phyloP scores from a whole-genome alignment of 2,329 filamentous ascomycete genomes.

The Aspergillus pseudoterreus region DNA sequence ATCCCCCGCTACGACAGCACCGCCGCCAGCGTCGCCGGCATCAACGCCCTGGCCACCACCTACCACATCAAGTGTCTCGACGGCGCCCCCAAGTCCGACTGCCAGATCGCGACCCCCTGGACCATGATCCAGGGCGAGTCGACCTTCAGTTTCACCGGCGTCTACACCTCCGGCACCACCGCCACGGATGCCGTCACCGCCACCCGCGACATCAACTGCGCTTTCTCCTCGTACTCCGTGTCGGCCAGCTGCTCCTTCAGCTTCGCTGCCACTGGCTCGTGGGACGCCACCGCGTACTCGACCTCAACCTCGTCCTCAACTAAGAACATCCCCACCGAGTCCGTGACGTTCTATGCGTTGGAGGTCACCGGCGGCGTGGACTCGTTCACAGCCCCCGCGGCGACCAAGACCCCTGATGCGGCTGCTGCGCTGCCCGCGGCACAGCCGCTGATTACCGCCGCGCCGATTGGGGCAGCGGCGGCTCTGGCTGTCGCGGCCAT shows the following conservation, averaged over 20 bases:
- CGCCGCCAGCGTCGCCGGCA: conserved; percentile 19
- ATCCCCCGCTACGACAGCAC: conserved; percentile 12
- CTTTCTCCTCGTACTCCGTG: conserved; percentile 11
- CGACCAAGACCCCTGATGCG: conserved; percentile 17
- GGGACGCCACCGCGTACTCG: background rate
- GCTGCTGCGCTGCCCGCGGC: conserved; percentile 9
- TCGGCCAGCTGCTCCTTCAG: conserved; percentile 20
- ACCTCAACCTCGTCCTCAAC: background rate
- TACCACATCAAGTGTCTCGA: conserved; percentile 21
- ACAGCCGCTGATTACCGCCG: conserved; percentile 19
- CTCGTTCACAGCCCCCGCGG: conserved; percentile 14
- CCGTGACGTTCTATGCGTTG: conserved; percentile 10
- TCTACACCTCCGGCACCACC: conserved; percentile 16
- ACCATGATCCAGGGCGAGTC: conserved; percentile 22
- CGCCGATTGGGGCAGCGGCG: conserved; percentile 22
- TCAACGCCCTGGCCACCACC: conserved; percentile 19
- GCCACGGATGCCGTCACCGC: conserved; percentile 15
- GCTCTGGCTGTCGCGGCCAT: conserved; percentile 15
- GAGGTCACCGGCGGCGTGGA: conserved; percentile 18
- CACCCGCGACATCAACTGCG: conserved; percentile 15
- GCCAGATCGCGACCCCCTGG: conserved; percentile 16
- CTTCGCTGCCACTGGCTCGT: conserved; percentile 5
- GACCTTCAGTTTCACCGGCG: conserved; percentile 16
- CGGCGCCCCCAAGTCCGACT: conserved; percentile 20
- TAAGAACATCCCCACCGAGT: background rate